A percentile compares a stretch with the other conserved stretches of the same genome.
phyloP scores from a whole-genome alignment of 768 basidiomycete genomes.

The Tremella yokohamensis region DNA sequence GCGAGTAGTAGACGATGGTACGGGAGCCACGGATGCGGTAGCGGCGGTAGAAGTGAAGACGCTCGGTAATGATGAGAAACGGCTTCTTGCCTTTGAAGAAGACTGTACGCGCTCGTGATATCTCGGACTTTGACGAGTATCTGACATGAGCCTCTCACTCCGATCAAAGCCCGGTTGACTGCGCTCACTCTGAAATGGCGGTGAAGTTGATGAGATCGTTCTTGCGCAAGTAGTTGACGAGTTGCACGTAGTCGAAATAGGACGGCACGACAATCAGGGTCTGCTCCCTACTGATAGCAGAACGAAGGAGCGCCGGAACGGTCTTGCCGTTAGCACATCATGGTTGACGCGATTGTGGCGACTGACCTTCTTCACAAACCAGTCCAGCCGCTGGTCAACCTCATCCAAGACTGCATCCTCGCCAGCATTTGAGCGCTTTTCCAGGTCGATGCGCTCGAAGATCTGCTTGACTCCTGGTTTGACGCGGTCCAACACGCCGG shows the following conservation, averaged over 20 bases:
- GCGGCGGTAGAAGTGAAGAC: conserved; percentile 98
- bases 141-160: conserved; percentile 52
- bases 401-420: conserved; percentile 63
- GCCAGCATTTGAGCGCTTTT: conserved; percentile 14
- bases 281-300: conserved; percentile 86
- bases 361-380: conserved; percentile 77
- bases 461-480: conserved; percentile 82
- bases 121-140: conserved; percentile 89
- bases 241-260: conserved; percentile 91
- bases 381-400: conserved; percentile 76
- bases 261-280: conserved; percentile 87
- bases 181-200: conserved; percentile 78
- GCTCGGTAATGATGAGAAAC: conserved; percentile 86
- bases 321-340: conserved; percentile 56
- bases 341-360: no score
- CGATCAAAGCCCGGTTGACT: not conserved
- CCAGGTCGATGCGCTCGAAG: conserved; percentile 47
- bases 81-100: conserved; percentile 85
- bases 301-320: conserved; percentile 77
- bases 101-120: conserved; percentile 83
- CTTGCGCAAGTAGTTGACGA: conserved; percentile 81
- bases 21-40: conserved; percentile 91
- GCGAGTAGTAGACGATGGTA: conserved; percentile 88
- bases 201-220: conserved; percentile 66
- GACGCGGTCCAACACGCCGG: conserved; percentile 63